Evolutionary conservation across 176 grass and related monocot species (phyloP).

Genomic region (Melocanna baccifera): DNA sequence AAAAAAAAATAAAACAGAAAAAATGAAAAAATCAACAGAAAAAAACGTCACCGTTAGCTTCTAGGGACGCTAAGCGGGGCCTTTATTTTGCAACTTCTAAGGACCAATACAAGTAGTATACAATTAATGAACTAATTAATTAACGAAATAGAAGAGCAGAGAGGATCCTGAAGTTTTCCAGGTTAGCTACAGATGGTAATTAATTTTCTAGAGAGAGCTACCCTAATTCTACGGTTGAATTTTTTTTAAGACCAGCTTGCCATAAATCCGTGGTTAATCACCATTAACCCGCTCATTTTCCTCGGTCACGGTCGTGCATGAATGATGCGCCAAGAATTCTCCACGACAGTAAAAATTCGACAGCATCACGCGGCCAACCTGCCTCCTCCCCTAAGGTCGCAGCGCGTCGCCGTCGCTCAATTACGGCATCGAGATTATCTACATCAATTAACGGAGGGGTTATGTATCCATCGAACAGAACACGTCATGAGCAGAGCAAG

Average conservation of each 20-base stretch:
- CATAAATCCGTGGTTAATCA: background rate
- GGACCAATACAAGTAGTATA: background rate
- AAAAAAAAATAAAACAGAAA: no score
- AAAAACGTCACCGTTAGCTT: no score
- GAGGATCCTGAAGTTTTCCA: no score
- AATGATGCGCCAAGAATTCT: background rate
- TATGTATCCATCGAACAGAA: background rate
- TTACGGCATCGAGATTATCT: slow-evolving; percentile 9
- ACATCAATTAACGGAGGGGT: background rate
- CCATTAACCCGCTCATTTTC: background rate
- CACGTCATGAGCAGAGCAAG: background rate
- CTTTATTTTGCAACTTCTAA: background rate
- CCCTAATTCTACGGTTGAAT: no score
- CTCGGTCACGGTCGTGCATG: background rate
- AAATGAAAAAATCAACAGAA: no score
- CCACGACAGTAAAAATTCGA: background rate
- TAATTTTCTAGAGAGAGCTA: background rate
- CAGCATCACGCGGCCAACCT: background rate
- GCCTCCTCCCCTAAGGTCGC: background rate
- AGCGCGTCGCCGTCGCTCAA: slow-evolving; percentile 28
- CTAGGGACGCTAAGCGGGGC: no score
- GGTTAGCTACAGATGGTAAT: background rate
- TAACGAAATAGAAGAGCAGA: background rate
- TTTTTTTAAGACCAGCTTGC: background rate
- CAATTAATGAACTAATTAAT: background rate